Conservation (phyloP, 148 eudicot genomes). For the Rhododendron kiyosumense region DNA sequence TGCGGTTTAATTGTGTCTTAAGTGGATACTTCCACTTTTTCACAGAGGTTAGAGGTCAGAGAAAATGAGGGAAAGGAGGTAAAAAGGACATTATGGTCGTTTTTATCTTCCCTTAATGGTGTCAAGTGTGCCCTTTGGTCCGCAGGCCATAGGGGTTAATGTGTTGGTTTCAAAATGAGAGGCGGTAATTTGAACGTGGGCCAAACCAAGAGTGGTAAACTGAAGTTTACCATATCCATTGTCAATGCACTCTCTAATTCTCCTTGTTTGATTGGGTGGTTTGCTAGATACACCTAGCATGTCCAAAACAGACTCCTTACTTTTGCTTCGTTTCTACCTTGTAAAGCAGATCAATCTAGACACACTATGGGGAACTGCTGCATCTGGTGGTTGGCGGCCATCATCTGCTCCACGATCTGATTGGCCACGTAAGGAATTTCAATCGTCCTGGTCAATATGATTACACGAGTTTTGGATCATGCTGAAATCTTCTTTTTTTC, state of each 20-base stretch:
- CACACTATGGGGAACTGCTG: slow-evolving; percentile 72
- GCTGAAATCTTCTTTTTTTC: not conserved
- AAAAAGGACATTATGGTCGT: not conserved
- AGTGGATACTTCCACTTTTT: not conserved
- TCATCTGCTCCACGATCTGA: slow-evolving; percentile 86
- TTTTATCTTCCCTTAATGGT: not conserved
- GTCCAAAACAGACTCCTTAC: not conserved
- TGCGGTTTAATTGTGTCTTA: not conserved
- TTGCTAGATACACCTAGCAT: not conserved
- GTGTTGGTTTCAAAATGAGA: not conserved
- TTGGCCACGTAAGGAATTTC: slow-evolving; percentile 62
- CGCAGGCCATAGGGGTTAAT: not conserved
- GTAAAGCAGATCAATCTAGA: slow-evolving; percentile 45
- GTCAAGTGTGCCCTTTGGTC: not conserved
- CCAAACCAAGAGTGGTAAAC: not conserved
- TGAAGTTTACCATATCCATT: not conserved
- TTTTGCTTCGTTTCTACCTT: slow-evolving; percentile 1
- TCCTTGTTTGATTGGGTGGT: not conserved
- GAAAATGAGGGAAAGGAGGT: not conserved
- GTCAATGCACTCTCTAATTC: not conserved
- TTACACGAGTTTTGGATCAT: not conserved
- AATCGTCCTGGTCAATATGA: not conserved
- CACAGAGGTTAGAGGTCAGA: not conserved
- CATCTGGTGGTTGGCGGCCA: slow-evolving; percentile 81
- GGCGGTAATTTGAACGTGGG: not conserved